phyloP scores from a whole-genome alignment of 2,329 filamentous ascomycete species.

The Pyrenophora graminea region DNA sequence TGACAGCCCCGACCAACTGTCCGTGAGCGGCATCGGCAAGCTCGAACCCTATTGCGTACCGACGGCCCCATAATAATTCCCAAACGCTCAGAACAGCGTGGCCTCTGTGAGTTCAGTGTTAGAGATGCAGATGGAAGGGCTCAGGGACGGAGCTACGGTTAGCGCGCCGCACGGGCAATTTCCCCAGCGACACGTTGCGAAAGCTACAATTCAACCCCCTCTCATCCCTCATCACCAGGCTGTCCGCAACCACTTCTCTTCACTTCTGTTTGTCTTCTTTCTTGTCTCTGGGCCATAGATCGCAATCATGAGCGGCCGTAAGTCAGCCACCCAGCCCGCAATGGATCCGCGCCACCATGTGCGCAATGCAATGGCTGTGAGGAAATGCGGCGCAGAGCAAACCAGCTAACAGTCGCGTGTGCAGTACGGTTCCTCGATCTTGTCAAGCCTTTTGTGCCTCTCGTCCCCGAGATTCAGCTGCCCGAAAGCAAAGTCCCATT shows the following conservation, averaged over 20 bases:
- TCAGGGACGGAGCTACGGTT: conserved; percentile 35
- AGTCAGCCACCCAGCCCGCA: conserved; percentile 46
- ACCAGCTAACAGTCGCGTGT: conserved; percentile 31
- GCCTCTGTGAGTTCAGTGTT: conserved; percentile 23
- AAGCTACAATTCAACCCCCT: conserved; percentile 35
- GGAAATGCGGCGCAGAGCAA: conserved; percentile 5
- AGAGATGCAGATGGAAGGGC: conserved; percentile 17
- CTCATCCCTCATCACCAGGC: conserved; percentile 35
- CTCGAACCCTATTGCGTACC: no score
- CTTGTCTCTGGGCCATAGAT: conserved; percentile 37
- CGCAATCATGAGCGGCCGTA: conserved; percentile 64
- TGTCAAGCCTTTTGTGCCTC: conserved; percentile 99
- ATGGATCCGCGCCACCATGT: conserved; percentile 16
- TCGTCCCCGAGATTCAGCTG: conserved; percentile 86
- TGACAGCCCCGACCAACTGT: no score
- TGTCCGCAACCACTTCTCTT: conserved; percentile 31
- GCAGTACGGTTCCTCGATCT: conserved; percentile 98
- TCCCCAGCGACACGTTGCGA: conserved; percentile 40
- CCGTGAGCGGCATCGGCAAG: no score
- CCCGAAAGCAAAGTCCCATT: conserved; percentile 98
- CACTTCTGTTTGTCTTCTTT: conserved; percentile 41
- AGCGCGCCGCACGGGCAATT: conserved; percentile 25
- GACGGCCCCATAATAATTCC: background rate
- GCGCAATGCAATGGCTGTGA: conserved; percentile 14
- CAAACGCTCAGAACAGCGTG: conserved; percentile 27